Percentiles rank a stretch among this genome's conserved stretches.
Evolutionary conservation across 1,139 yeast genomes (phyloP).

Genomic region (Dujonia santamariae): DNA sequence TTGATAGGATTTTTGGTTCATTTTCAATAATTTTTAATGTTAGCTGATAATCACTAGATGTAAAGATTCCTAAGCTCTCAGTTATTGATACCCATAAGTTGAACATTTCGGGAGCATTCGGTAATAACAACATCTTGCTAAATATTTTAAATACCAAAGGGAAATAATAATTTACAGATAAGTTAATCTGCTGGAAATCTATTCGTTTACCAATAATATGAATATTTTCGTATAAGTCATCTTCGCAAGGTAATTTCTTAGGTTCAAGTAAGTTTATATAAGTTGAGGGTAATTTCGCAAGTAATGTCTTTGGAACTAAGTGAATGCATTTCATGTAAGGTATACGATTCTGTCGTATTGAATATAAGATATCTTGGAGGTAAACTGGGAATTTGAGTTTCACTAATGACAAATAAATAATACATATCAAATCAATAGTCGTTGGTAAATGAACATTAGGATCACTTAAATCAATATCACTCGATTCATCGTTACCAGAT

Average conservation of each 20-base stretch:
- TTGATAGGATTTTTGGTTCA: not conserved
- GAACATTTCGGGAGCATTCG: conserved; percentile 31
- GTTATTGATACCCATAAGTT: conserved; percentile 16
- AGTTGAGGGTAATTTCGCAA: conserved; percentile 22
- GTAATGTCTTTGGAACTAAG: conserved; percentile 22
- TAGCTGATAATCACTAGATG: not conserved
- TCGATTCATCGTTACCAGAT: conserved; percentile 6
- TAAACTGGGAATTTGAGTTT: conserved; percentile 38
- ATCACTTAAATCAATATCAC: conserved; percentile 11
- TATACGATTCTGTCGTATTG: conserved; percentile 28
- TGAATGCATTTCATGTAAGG: conserved; percentile 37
- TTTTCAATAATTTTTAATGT: not conserved
- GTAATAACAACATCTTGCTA: conserved; percentile 24
- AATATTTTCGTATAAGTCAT: conserved; percentile 22
- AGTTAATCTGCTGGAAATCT: conserved; percentile 5
- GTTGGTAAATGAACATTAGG: conserved; percentile 18
- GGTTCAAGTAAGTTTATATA: conserved; percentile 28
- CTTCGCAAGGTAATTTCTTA: conserved; percentile 23
- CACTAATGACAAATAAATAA: conserved; percentile 38
- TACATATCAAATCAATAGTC: conserved; percentile 28
- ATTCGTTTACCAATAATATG: conserved; percentile 13
- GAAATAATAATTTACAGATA: conserved; percentile 28
- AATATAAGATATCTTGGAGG: conserved; percentile 28
- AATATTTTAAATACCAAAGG: conserved; percentile 30
- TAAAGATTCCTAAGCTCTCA: conserved; percentile 7